Conservation (phyloP, 768 basidiomycete species). For the Amanita muscaria region DNA sequence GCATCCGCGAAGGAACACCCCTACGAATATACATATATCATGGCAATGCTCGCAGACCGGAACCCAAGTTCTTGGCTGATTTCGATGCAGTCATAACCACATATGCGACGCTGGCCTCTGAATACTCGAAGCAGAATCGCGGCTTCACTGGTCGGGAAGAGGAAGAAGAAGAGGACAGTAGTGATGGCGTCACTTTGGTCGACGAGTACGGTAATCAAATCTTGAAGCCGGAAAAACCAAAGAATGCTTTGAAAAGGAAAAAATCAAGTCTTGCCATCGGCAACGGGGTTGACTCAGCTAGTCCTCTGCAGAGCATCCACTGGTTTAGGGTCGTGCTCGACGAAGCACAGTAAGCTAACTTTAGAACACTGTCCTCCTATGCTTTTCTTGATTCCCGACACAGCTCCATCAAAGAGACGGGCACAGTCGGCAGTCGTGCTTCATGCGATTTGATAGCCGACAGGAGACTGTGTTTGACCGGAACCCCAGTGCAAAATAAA, state of each 20-base stretch:
- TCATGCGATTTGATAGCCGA: conserved; percentile 93
- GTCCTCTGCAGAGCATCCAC: conserved; percentile 86
- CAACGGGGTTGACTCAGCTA: conserved; percentile 42
- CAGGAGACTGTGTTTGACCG: conserved; percentile 89
- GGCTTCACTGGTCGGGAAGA: conserved; percentile 50
- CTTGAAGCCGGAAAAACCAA: conserved; percentile 50
- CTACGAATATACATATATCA: conserved; percentile 95
- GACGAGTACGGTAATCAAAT: conserved; percentile 63
- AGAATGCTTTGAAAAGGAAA: conserved; percentile 64
- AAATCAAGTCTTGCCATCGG: conserved; percentile 29
- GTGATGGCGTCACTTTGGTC: conserved; percentile 51
- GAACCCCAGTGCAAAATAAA: conserved; percentile 98
- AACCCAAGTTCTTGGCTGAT: conserved; percentile 81
- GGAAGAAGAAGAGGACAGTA: conserved; percentile 65
- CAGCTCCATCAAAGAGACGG: conserved; percentile 94
- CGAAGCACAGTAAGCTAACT: conserved; percentile 78
- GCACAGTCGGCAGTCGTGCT: conserved; percentile 89
- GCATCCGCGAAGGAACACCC: conserved; percentile 38
- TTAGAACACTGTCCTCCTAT: background rate
- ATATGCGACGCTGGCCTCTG: conserved; percentile 90
- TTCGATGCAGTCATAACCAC: conserved; percentile 98
- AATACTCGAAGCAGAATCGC: conserved; percentile 83
- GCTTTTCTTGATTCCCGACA: conserved; percentile 3
- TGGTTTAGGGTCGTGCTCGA: conserved; percentile 96
- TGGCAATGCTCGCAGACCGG: conserved; percentile 78